These are phyloP conservation scores for Lobosporangium transversale DNA, from an alignment of 192 early-diverging fungal genomes.

Conservation along the genomic window DNA sequence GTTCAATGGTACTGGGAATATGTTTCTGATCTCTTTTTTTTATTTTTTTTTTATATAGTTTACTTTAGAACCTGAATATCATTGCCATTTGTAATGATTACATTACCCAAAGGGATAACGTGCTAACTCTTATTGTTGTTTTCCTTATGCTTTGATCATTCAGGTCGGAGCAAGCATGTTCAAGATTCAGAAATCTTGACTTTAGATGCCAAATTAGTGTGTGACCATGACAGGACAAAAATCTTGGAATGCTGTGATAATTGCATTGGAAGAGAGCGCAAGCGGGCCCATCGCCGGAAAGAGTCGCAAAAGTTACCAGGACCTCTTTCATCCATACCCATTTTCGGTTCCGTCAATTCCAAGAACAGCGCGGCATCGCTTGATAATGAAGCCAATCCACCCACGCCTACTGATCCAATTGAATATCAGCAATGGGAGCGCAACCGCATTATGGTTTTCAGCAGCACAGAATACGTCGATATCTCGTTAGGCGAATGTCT, in stretches of 20 bases:
- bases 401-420: slow-evolving; percentile 41
- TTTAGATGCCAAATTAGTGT: slow-evolving; percentile 35
- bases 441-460: slow-evolving; percentile 47
- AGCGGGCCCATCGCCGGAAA: slow-evolving; percentile 47
- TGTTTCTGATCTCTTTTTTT: too few relatives aligned
- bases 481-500: slow-evolving; percentile 59
- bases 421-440: slow-evolving; percentile 49
- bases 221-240: slow-evolving; percentile 51
- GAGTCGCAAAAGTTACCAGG: slow-evolving; percentile 46
- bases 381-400: slow-evolving; percentile 31
- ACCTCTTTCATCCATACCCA: slow-evolving; percentile 34
- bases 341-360: slow-evolving; percentile 41
- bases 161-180: slow-evolving; percentile 39
- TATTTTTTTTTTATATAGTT: too few relatives aligned
- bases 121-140: too few relatives aligned
- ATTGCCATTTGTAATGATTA: too few relatives aligned
- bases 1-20: slow-evolving; percentile 58
- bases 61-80: too few relatives aligned
- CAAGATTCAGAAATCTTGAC: slow-evolving; percentile 43
- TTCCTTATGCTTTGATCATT: too few relatives aligned
- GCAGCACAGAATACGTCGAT: slow-evolving; percentile 47
- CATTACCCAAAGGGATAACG: too few relatives aligned
- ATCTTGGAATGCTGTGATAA: slow-evolving; percentile 46
- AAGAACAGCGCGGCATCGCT: slow-evolving; percentile 18
- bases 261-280: slow-evolving; percentile 51